Evolutionary conservation across 1,284 basidiomycete species (phyloP), one percentile per base, ranked within the genome.

Genomic region (Mycocalia duriaeana): DNA sequence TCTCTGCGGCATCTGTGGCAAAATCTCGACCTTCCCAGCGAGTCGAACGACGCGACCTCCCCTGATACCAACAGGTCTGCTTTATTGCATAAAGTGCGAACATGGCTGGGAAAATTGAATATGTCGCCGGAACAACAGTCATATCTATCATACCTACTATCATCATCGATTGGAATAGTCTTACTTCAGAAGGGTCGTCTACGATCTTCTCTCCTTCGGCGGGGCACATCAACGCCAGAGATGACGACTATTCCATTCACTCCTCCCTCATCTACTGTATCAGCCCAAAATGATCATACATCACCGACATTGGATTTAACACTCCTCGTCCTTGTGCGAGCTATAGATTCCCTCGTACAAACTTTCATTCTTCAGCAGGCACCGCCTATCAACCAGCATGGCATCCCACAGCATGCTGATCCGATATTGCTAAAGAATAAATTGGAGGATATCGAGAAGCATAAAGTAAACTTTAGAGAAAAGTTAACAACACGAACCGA

Each of bases 281-380:
- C 45, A 20, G 35, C 48, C 19, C 42, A 24, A 9, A 25, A 22
- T 14, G 50, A 53, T 35, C 53, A 59, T 45, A 60, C 66, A 7
- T 82, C 81, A 2, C 71, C 77, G 5, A 87, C 85, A 0, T 57
- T 88, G 16, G 84, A 88, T 56, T 65, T 89, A 34, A 86, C 80
- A 5, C 62, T 90, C 0, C 63, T 90, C 3, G 60, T 88, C 20
- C 61, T 85, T 37, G 83, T 87, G n/a, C 74, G 87, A 35, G 84
- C 86, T 1, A 56, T 85, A 41, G 86, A 89, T 57, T 73, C 77
- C 5, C 47, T 72, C 11, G 59, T 80, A 2, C 87, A 86, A 59
- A 52, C 65, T 0, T 64, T 70, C n/a, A 68, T 83, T 42, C 66
- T 71, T 45, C 66, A 62, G 36, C 20, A 59, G 61, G 7, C 16